Evolutionary conservation across 371 early-diverging fungal species (phyloP), one percentile per base, ranked within the genome.

Genomic region (Dichotomocladium elegans): DNA sequence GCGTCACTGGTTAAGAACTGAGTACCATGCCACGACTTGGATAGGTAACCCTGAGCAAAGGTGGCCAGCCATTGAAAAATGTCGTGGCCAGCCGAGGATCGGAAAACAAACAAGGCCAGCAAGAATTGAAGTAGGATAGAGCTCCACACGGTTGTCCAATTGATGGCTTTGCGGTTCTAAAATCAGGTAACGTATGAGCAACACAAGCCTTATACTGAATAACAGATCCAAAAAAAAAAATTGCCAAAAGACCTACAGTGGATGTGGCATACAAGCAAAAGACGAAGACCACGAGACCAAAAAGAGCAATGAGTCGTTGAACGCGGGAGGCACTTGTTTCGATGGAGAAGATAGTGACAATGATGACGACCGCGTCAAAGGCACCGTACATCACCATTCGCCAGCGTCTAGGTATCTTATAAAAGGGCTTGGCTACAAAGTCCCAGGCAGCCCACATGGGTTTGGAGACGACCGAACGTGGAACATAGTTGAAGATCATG

Each of bases 31-130:
- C 55, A 25, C 25, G 92, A 77, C 55, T 86, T 89, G 4, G 61
- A 69, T 10, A 95, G 78, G 61, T 92, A 85, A 26, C 69, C 68
- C 51, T 83, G 72, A 25, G 87, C 83, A 55, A 82, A 74, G n/a
- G 52, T 64, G 22, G 93, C 77, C 19, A 88, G 50, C 86, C 88
- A 91, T 25, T 72, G 58, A 73, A 95, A 94, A 37, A 92, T 63
- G 53, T 83, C 73, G 46, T 82, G 79, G 19, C 95, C 95, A 56
- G 85, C 82, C 12, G 67, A 53, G 40, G 88, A 86, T 47, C 86
- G 82, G 60, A 93, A 79, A 21, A 93, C 89, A 61, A 95, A 80
- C 35, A 92, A 68, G 24, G 87, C 95, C 45, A 95, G 65, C 40
- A 90, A 48, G 68, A 87, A 88, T 68, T 95, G 94, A 58, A 90